Evolutionary conservation across 495 filamentous ascomycete species (phyloP), one percentile per base, ranked within the genome.

Genomic region (Podospora conica): DNA sequence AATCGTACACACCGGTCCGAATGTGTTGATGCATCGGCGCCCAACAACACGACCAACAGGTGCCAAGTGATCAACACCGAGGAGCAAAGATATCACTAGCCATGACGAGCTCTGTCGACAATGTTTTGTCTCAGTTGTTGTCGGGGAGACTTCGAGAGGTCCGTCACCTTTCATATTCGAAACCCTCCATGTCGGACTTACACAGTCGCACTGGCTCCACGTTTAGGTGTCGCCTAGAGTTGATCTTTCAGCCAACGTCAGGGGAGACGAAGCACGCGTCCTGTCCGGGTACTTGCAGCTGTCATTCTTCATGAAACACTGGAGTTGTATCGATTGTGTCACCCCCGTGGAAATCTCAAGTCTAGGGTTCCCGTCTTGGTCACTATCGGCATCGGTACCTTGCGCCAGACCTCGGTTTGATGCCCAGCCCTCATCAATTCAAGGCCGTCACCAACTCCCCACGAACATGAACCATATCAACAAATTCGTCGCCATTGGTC

Each of bases 21-120:
- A 48, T 48, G 40, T 18, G 40, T 48, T 18, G 40, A 57, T 58
- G 63, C 63, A 57, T 64, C 54, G 63, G 63, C 54, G 63, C 63
- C 63, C 63, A 64, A 64, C 55, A 56, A 10, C 55, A 27, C 55
- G 23, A 25, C 55, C 15, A 11, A 48, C 40, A 48, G 40, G 40
- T 57, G 55, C 55, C 21, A 57, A 57, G 25, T 57, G 22, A 57
- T 27, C 10, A 22, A 23, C 25, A 27, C 55, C 25, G 55, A 24
- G 8, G 18, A 57, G 12, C 55, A 27, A 57, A 23, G 0, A 48
- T 48, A n/a, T 48, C 40, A 48, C 40, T 48, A 18, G 40, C 40
- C 40, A 48, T 48, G 40, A 48, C 15, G 7, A 48, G 40, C 15
- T 48, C 2, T 48, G 6, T 48, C 40, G 40, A 48, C 15, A 6